These are phyloP conservation scores for Zygotorulaspora chibaensis DNA, from an alignment of 805 yeast genomes.

Conservation along the genomic window DNA sequence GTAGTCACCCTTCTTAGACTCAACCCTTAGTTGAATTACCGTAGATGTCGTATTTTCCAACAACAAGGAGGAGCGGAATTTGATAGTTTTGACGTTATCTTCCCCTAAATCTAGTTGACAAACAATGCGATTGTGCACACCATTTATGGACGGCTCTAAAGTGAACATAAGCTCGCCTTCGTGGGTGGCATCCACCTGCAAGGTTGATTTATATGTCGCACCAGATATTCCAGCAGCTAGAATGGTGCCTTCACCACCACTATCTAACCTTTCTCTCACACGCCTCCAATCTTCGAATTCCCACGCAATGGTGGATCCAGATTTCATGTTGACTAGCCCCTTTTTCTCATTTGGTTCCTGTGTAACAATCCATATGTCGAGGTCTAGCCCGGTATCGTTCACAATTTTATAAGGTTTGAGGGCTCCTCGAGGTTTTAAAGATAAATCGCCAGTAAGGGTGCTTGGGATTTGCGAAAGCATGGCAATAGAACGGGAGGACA, in stretches of 20 bases:
- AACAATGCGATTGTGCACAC: slow-evolving; percentile 67
- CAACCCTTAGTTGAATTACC: slow-evolving; percentile 43
- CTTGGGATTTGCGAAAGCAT: slow-evolving; percentile 64
- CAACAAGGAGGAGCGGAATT: slow-evolving; percentile 70
- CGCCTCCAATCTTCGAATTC: slow-evolving; percentile 92
- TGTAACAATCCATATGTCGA: slow-evolving; percentile 78
- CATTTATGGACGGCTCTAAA: slow-evolving; percentile 55
- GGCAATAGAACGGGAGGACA: slow-evolving; percentile 79
- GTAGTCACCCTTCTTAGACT: slow-evolving; percentile 34
- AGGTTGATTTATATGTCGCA: slow-evolving; percentile 50
- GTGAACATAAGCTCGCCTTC: slow-evolving; percentile 81
- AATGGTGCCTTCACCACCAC: slow-evolving; percentile 55
- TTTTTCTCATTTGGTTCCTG: slow-evolving; percentile 30
- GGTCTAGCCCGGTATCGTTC: slow-evolving; percentile 79
- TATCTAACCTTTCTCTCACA: slow-evolving; percentile 72
- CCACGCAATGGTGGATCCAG: slow-evolving; percentile 65
- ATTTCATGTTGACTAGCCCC: slow-evolving; percentile 37
- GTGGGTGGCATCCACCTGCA: slow-evolving; percentile 60
- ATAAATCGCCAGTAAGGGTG: slow-evolving; percentile 49
- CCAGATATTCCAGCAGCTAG: slow-evolving; percentile 60
- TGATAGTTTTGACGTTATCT: slow-evolving; percentile 74
- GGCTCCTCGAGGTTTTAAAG: slow-evolving; percentile 63
- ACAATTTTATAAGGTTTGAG: slow-evolving; percentile 75
- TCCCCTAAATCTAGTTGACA: slow-evolving; percentile 66
- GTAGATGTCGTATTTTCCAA: slow-evolving; percentile 66